Conservation (phyloP, 2,329 filamentous ascomycete species). For the Alternaria rosae region DNA sequence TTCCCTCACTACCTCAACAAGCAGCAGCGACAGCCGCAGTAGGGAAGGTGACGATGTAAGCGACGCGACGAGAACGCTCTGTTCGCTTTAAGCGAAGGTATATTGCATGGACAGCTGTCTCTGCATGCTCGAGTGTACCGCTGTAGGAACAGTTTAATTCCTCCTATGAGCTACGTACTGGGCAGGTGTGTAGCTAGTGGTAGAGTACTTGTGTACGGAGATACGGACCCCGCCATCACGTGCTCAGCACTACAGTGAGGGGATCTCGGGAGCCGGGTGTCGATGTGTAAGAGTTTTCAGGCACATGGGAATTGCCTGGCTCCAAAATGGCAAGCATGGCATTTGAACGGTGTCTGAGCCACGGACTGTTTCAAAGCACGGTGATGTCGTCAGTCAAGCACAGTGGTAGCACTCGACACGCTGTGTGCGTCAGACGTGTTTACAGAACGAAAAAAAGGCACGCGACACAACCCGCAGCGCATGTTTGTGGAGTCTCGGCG, state of each 20-base stretch:
- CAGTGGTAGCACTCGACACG: constrained; percentile 22
- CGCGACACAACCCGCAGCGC: constrained; percentile 14
- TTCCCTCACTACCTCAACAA: constrained; percentile 26
- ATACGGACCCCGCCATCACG: constrained; percentile 7
- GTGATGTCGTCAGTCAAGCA: constrained; percentile 6
- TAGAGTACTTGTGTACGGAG: not conserved
- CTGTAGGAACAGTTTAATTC: not conserved
- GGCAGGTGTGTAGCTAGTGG: not conserved
- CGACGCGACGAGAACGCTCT: constrained; percentile 16
- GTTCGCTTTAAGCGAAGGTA: not conserved
- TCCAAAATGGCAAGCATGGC: not conserved
- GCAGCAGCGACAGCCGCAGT: constrained; percentile 29
- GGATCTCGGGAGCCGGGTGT: not conserved
- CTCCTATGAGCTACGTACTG: not conserved
- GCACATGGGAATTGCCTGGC: not conserved
- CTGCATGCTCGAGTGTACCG: constrained; percentile 4
- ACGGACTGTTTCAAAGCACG: constrained; percentile 20
- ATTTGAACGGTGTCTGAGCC: constrained; percentile 2
- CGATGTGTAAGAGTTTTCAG: not conserved
- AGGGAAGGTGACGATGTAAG: constrained; percentile 24
- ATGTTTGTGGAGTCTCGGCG: not conserved
- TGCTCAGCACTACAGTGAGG: not conserved
- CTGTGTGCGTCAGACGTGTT: constrained; percentile 32
- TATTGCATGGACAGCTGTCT: constrained; percentile 19
- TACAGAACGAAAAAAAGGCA: constrained; percentile 17